Evolutionary conservation across 1,284 basidiomycete species (phyloP), one percentile per base, ranked within the genome.

Genomic region (Boletellus dicymbophilus): DNA sequence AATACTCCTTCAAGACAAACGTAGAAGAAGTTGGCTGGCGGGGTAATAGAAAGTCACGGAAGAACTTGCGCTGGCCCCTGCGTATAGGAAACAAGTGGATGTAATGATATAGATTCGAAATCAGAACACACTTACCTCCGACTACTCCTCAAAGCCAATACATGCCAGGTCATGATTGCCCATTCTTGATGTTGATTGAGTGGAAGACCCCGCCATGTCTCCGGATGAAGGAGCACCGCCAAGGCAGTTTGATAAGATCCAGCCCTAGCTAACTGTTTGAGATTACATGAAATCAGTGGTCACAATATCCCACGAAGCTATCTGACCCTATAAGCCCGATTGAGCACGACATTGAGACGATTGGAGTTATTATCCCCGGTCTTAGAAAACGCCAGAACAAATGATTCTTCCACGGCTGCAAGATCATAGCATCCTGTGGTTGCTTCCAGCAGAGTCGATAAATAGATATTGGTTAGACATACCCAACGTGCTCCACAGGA

Each of bases 91-190:
- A 41, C 45, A 46, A 42, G 42, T 40, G 37, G 45, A 34, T 74
- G 77, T 26, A 18, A 37, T 36, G 52, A 45, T 37, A 16, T n/a
- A 31, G 36, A 48, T 46, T 52, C 37, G 31, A 51, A 52, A 48
- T 46, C 39, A 42, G 23, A 40, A 53, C 28, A 22, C 49, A 61
- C 75, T 44, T 61, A 88, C 88, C 84, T 78, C 48, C 90, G 81
- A 53, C 78, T 82, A 13, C 84, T 80, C 33, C 85, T 79, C 51
- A 89, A 66, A 20, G 78, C 77, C 31, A 92, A 72, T 49, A 88
- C 79, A 58, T 87, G 80, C 89, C 90, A 92, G 31, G 91, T 77
- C 61, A 86, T 80, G 48, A 77, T 72, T 15, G 85, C 82, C 89
- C 89, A 92, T 31, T 75, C 68, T 26, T 72, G 70, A 65, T 88